A percentile compares a stretch with the other conserved stretches of the same genome.
Evolutionary conservation across 371 early-diverging fungal species (phyloP).

Genomic region (Apophysomyces trapeziformis): DNA sequence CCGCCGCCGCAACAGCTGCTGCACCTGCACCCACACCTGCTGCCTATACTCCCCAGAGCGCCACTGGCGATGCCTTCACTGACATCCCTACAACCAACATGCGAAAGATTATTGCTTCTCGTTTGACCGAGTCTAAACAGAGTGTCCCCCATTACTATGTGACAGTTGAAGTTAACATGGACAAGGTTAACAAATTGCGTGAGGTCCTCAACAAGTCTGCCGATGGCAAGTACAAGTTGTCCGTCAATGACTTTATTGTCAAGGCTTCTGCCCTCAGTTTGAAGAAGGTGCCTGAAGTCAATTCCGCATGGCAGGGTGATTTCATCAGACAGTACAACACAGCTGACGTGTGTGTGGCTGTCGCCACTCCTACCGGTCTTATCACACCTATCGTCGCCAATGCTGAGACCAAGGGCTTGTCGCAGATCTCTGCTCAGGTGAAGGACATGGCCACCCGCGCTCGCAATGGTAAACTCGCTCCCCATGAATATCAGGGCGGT

Average conservation of each 20-base stretch:
- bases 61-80: slow-evolving; percentile 65
- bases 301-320: slow-evolving; percentile 94
- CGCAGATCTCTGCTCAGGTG: slow-evolving; percentile 82
- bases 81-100: slow-evolving; percentile 92
- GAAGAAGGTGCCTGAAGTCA: slow-evolving; percentile 94
- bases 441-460: slow-evolving; percentile 90
- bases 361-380: slow-evolving; percentile 93
- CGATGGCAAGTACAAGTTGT: slow-evolving; percentile 92
- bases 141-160: slow-evolving; percentile 96
- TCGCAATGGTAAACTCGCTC: slow-evolving; percentile 87
- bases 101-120: slow-evolving; percentile 89
- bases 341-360: slow-evolving; percentile 95
- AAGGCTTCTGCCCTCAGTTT: slow-evolving; percentile 94
- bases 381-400: slow-evolving; percentile 94
- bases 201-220: slow-evolving; percentile 85
- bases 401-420: slow-evolving; percentile 88
- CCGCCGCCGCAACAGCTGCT: slow-evolving; percentile 44
- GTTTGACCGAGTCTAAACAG: slow-evolving; percentile 88
- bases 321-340: slow-evolving; percentile 93
- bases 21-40: slow-evolving; percentile 44
- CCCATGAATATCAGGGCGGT: slow-evolving; percentile 96
- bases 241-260: slow-evolving; percentile 98
- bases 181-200: slow-evolving; percentile 86
- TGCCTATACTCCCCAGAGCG: slow-evolving; percentile 57
- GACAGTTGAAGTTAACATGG: slow-evolving; percentile 88